A percentile compares a stretch with the other conserved stretches of the same genome.
Evolutionary conservation across 1,284 basidiomycete genomes (phyloP).

Genomic region (Ceratobasidium sp.): DNA sequence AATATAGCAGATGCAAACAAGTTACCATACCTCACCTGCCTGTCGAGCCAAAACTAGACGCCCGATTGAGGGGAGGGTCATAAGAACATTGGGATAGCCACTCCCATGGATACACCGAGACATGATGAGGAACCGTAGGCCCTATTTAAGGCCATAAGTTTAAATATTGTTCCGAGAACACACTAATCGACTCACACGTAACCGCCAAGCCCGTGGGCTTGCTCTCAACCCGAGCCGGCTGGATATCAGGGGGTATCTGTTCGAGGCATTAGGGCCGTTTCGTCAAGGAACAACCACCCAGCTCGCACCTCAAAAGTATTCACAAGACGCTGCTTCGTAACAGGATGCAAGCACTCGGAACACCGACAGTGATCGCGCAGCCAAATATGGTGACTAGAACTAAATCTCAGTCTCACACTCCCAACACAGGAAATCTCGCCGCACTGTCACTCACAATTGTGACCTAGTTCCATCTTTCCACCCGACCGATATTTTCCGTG

Average conservation of each 20-base stretch:
- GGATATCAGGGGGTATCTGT: constrained; percentile 82
- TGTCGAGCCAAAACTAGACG: not conserved
- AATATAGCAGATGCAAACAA: not conserved
- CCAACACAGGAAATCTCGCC: constrained; percentile 7
- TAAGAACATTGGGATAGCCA: constrained; percentile 85
- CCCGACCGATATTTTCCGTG: constrained; percentile 71
- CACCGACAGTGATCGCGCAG: constrained; percentile 92
- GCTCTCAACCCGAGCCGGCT: constrained; percentile 71
- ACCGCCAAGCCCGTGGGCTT: constrained; percentile 78
- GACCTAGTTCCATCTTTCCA: constrained; percentile 63
- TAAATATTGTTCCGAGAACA: not conserved
- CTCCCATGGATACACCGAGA: constrained; percentile 87
- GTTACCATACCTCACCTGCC: constrained; percentile 1
- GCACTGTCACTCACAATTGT: constrained; percentile 48
- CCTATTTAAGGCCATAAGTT: constrained; percentile 59
- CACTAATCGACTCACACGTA: constrained; percentile 65
- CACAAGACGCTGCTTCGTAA: constrained; percentile 91
- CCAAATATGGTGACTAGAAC: constrained; percentile 75
- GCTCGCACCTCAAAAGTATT: constrained; percentile 81
- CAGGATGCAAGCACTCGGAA: constrained; percentile 85
- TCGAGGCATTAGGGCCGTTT: constrained; percentile 35
- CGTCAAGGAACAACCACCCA: not conserved
- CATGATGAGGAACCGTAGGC: constrained; percentile 73
- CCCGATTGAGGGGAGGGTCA: constrained; percentile 66
- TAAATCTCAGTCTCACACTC: not conserved